These are phyloP conservation scores for Yamadazyma epiphylla DNA, from an alignment of 1,139 yeast genomes.

Conservation along the genomic window DNA sequence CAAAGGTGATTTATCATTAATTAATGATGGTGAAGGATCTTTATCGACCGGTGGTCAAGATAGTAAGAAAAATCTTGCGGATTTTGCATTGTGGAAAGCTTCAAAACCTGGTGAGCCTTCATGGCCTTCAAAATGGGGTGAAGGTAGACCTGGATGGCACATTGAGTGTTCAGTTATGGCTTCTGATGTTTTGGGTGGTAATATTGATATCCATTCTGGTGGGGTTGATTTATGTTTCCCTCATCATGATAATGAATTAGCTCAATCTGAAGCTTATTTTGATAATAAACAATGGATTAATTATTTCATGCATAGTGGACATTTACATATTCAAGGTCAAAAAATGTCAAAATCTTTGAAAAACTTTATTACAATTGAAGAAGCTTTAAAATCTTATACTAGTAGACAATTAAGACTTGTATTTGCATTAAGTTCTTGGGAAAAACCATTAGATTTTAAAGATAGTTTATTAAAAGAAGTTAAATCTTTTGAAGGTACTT, in stretches of 20 bases:
- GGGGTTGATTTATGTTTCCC: conserved; percentile 98
- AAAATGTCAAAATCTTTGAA: conserved; percentile 95
- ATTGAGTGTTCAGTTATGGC: conserved; percentile 99
- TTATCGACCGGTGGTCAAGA: conserved; percentile 45
- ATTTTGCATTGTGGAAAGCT: conserved; percentile 95
- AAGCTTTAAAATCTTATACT: conserved; percentile 69
- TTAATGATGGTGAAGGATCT: conserved; percentile 95
- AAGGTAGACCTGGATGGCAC: conserved; percentile 99
- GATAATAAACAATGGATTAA: conserved; percentile 94
- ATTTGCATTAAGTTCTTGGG: conserved; percentile 91
- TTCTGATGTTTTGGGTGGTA: conserved; percentile 74
- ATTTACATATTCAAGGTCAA: conserved; percentile 95
- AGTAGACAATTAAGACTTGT: conserved; percentile 85
- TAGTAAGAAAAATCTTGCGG: conserved; percentile 69
- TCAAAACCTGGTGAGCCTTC: conserved; percentile 97
- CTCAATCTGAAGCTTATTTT: conserved; percentile 92
- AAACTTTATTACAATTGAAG: conserved; percentile 91
- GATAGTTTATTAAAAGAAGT: conserved; percentile 76
- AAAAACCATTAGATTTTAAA: conserved; percentile 87
- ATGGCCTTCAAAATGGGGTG: conserved; percentile 96
- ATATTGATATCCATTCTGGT: conserved; percentile 94
- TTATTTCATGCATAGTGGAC: conserved; percentile 95
- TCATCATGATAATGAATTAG: conserved; percentile 98
- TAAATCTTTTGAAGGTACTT: conserved; percentile 64
- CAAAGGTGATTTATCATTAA: conserved; percentile 79